Evolutionary conservation across 1,284 basidiomycete species (phyloP), one percentile per base, ranked within the genome.

Genomic region (Mycena sp.): DNA sequence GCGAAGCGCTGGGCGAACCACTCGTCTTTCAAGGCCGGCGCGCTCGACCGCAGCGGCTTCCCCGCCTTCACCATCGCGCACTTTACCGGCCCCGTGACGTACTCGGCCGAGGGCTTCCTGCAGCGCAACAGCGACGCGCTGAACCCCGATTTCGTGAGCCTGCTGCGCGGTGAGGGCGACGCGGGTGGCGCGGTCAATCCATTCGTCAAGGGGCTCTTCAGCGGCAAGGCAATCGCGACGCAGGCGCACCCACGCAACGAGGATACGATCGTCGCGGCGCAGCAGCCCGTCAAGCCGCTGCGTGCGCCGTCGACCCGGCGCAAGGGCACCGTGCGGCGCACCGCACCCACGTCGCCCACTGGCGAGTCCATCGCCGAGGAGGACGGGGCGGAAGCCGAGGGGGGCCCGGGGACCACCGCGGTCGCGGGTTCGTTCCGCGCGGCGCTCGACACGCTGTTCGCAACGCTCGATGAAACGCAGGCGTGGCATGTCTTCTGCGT

Each of bases 1-100:
- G 83, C 87, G 57, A 98, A 98, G 79, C 88, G 96, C 4, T 99
- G 96, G 94, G 92, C 90, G 5, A 97, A 95, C 71, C 96, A 99
- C 73, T 86, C 91, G 0, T 92, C 90, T 0, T 98, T 99, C 87
- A 93, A 95, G 76, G 29, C 60, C 5, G 91, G 93, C 17, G 80
- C 82, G 1, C 80, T 87, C 50, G 92, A 96, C 73, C 86, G 93
- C 12, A 88, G 88, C 0, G 95, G 95, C 6, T 90, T 85, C 75
- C 89, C 92, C 0, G 92, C 93, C 0, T 99, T 99, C 78, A 96
- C 92, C 0, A 85, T 99, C 77, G 93, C 90, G 73, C 97, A 99
- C 76, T 99, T 89, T 77, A 92, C 92, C 65, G 95, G 95, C 0
- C 87, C 94, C 4, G 93, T 98, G 25, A 93, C 94, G 0, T 99